Evolutionary conservation across 495 filamentous ascomycete genomes (phyloP).

Genomic region (Cryomyces minteri): DNA sequence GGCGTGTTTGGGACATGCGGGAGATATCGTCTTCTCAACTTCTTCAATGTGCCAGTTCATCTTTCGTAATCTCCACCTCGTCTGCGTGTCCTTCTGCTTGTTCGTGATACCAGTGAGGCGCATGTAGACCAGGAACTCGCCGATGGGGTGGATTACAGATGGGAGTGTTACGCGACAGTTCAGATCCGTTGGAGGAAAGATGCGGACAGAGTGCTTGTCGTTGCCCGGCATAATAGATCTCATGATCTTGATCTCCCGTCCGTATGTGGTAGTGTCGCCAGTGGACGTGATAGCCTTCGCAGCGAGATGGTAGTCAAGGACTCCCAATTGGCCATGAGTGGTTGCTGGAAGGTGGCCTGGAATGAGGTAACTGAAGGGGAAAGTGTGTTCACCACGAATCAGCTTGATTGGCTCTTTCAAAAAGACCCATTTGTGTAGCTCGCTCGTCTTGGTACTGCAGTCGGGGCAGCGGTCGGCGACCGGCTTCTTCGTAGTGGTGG

Average conservation of each 20-base stretch:
- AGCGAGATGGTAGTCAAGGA: constrained; percentile 60
- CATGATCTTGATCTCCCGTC: constrained; percentile 46
- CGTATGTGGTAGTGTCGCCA: constrained; percentile 45
- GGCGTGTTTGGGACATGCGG: constrained; percentile 62
- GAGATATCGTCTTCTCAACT: constrained; percentile 55
- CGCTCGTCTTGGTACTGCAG: constrained; percentile 48
- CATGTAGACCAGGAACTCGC: constrained; percentile 60
- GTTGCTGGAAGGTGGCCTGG: constrained; percentile 74
- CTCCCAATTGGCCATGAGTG: constrained; percentile 50
- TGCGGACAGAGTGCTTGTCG: constrained; percentile 51
- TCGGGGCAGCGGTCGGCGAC: constrained; percentile 58
- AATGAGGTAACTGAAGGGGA: constrained; percentile 83
- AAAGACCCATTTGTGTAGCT: constrained; percentile 64
- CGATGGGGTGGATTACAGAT: constrained; percentile 71
- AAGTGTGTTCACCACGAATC: constrained; percentile 47
- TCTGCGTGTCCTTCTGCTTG: constrained; percentile 38
- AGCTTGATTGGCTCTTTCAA: constrained; percentile 47
- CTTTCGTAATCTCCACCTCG: constrained; percentile 74
- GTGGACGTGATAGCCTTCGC: constrained; percentile 44
- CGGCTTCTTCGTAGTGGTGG: constrained; percentile 57
- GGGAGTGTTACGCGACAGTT: constrained; percentile 65
- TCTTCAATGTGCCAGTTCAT: constrained; percentile 91
- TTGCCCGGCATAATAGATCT: constrained; percentile 63
- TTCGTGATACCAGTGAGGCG: constrained; percentile 56
- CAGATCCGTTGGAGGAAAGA: constrained; percentile 92